These are phyloP conservation scores for Letharia columbiana DNA, from an alignment of 495 filamentous ascomycete species.

Conservation along the genomic window DNA sequence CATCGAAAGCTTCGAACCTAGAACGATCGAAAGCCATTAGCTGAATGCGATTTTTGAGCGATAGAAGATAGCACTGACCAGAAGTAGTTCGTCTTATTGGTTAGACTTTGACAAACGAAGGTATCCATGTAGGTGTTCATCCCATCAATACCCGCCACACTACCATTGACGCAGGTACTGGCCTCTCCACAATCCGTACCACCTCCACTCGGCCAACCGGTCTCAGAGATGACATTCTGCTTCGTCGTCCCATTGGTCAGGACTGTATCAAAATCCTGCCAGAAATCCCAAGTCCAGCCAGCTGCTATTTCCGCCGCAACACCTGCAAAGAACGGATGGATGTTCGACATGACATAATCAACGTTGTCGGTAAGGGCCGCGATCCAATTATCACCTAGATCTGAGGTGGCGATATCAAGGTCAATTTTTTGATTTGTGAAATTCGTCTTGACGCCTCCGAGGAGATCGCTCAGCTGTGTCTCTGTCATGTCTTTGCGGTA, in stretches of 20 bases:
- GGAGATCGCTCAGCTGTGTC: conserved; percentile 52
- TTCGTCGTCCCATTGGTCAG: conserved; percentile 50
- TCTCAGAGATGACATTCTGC: conserved; percentile 71
- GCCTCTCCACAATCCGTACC: conserved; percentile 65
- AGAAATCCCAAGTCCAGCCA: conserved; percentile 79
- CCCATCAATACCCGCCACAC: conserved; percentile 70
- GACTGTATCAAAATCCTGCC: conserved; percentile 53
- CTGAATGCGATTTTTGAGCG: not conserved
- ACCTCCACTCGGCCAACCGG: conserved; percentile 84
- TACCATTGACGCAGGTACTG: conserved; percentile 40
- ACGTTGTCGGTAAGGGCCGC: conserved; percentile 53
- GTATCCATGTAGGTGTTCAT: conserved; percentile 81
- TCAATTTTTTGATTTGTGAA: conserved; percentile 55
- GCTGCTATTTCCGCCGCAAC: conserved; percentile 59
- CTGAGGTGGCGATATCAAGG: conserved; percentile 77
- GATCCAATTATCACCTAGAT: conserved; percentile 87
- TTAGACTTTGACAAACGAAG: conserved; percentile 74
- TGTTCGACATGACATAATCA: conserved; percentile 91
- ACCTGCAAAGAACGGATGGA: conserved; percentile 95
- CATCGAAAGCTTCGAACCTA: conserved; percentile 28
- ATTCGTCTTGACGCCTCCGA: conserved; percentile 60
- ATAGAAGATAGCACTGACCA: conserved; percentile 48
- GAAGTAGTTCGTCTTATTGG: conserved; percentile 82
- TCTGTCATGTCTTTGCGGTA: conserved; percentile 68
- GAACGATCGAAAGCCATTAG: not conserved